These are phyloP conservation scores for Colletotrichum sp. DNA, from an alignment of 2,329 filamentous ascomycete species.

Conservation along the genomic window DNA sequence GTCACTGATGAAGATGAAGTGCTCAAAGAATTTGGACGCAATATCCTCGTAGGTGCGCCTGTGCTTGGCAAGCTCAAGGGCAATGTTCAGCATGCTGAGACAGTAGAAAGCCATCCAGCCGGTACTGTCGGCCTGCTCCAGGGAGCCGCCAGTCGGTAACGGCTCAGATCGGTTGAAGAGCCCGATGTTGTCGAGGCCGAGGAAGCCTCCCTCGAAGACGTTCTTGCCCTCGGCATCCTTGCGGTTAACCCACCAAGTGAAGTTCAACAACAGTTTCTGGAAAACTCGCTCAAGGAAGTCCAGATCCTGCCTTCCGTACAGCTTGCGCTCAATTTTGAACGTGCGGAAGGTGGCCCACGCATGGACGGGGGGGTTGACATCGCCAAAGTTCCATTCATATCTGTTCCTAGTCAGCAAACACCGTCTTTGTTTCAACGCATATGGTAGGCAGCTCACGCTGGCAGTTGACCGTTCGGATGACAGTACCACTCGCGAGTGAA, in stretches of 20 bases:
- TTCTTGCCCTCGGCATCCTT: slow-evolving; percentile 96
- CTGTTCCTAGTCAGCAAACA: slow-evolving; percentile 36
- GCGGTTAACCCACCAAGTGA: slow-evolving; percentile 99
- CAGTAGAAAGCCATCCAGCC: slow-evolving; percentile 99
- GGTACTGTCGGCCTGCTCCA: slow-evolving; percentile 96
- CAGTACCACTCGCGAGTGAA: slow-evolving; percentile 99
- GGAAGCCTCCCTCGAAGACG: slow-evolving; percentile 94
- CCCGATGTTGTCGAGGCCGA: slow-evolving; percentile 96
- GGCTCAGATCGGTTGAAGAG: slow-evolving; percentile 97
- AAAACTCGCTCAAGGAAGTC: slow-evolving; percentile 97
- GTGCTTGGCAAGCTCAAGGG: slow-evolving; percentile 93
- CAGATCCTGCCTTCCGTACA: slow-evolving; percentile 92
- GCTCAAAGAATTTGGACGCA: slow-evolving; percentile 98
- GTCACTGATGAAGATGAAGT: slow-evolving; percentile 97
- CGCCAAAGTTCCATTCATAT: slow-evolving; percentile 96
- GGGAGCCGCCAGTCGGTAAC: slow-evolving; percentile 87
- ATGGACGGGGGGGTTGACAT: slow-evolving; percentile 95
- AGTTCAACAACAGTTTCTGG: slow-evolving; percentile 94
- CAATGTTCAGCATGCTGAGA: slow-evolving; percentile 95
- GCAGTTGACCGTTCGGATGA: slow-evolving; percentile 94
- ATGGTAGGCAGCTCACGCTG: slow-evolving; percentile 64
- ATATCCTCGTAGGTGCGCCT: slow-evolving; percentile 95
- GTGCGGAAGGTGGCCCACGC: slow-evolving; percentile 95
- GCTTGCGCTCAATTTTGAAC: slow-evolving; percentile 98
- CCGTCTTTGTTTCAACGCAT: neutral